Base-by-base conservation (phyloP, 805 yeast species). In the Maudiozyma turicensis region DNA sequence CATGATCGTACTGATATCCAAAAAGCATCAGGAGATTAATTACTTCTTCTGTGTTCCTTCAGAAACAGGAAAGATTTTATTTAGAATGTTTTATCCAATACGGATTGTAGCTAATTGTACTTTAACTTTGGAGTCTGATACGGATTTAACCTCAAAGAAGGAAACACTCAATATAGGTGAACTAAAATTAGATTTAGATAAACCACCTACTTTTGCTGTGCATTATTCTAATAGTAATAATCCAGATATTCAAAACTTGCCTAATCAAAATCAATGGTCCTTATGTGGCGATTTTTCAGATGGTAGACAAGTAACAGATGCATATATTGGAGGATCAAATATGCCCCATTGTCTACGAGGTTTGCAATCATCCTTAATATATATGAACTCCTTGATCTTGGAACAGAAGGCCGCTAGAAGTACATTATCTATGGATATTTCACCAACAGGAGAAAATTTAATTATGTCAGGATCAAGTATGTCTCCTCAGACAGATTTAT, bases 241-340 rank as follows among this genome's bases (percentile, higher is more conserved):
- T 32, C 75, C 77, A 51, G 82, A 78, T 50, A 26, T 46, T 20
- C 46, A 50, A 33, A 48, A 49, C 50, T 28, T 48, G 28, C 46
- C 51, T 34, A 50, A 49, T 29, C 52, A 49, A 37, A 59, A 54
- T 41, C 66, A 60, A 44, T 61, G 66, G 66, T 81, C 86, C 1
- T 81, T 84, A 29, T 84, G 91, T 65, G 91, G 84, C 50, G 95
- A 86, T 65, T 86, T 86, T 55, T 81, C 87, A 50, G 93, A 85
- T 58, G 90, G 86, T 11, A 88, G 83, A 58, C 91, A 85, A 60
- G 93, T 86, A 6, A 79, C 78, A 48, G 75, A 74, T 50, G 91
- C 93, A 0, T 79, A 71, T 59, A 69, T 73, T 32, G 80, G 80
- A 3, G 86, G 86, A 1, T 71, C 79, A 3, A 74, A 76, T 20